Percentiles rank a stretch among this genome's conserved stretches.
Conservation (phyloP, 192 early-diverging fungal species). For the Coemansia sp. region DNA sequence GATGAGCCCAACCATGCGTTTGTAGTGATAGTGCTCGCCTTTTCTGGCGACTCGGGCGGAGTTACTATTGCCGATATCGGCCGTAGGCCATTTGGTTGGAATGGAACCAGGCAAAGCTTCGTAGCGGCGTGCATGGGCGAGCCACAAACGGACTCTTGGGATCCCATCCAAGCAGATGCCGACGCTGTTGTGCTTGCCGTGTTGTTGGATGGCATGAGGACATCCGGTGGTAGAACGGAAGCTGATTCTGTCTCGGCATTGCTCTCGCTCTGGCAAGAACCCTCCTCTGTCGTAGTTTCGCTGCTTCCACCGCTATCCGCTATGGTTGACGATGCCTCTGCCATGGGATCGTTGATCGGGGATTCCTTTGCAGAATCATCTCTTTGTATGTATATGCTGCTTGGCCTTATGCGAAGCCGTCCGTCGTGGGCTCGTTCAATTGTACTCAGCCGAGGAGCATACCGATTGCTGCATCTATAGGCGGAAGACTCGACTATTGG, state of each 20-base stretch:
- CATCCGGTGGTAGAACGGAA: not conserved
- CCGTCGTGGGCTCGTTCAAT: conserved; percentile 46
- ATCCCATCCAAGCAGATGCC: not conserved
- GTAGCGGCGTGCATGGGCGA: not conserved
- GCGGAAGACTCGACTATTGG: conserved; percentile 19
- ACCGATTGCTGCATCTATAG: conserved; percentile 32
- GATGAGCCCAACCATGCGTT: conserved; percentile 16
- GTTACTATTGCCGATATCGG: conserved; percentile 13
- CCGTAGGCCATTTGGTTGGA: not conserved
- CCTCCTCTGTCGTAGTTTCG: conserved; percentile 6
- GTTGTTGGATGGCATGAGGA: not conserved
- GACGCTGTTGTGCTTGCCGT: not conserved
- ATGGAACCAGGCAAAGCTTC: no score
- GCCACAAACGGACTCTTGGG: not conserved
- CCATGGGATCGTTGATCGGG: not conserved
- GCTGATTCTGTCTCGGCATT: not conserved
- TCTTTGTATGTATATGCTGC: conserved; percentile 1
- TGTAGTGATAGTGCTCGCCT: conserved; percentile 7
- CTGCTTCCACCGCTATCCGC: conserved; percentile 1
- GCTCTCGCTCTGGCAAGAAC: conserved; percentile 6
- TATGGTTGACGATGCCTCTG: not conserved
- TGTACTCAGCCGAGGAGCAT: conserved; percentile 45
- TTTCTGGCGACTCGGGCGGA: conserved; percentile 38
- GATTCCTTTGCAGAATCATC: not conserved
- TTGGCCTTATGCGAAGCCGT: conserved; percentile 28